Evolutionary conservation across 2,329 filamentous ascomycete genomes (phyloP).

Genomic region (Sphaerulina populicola): DNA sequence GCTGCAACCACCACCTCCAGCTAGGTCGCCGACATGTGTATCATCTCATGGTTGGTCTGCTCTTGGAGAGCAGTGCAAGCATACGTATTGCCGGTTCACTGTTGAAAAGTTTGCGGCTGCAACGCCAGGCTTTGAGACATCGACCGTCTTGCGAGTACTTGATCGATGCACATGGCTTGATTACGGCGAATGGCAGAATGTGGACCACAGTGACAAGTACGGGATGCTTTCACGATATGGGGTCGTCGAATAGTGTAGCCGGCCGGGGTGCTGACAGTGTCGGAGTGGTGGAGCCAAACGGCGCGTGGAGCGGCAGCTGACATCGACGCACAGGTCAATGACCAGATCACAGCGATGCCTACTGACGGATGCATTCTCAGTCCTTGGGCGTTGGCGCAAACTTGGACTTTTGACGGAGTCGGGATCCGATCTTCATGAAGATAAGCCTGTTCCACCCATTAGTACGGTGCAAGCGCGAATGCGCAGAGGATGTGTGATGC

Average conservation of each 20-base stretch:
- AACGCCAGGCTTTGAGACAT: constrained; percentile 26
- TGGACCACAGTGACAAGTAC: constrained; percentile 24
- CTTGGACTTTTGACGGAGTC: constrained; percentile 38
- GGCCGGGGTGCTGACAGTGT: background rate
- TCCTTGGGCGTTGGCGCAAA: constrained; percentile 15
- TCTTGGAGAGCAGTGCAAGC: constrained; percentile 28
- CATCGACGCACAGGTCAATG: background rate
- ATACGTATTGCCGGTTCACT: constrained; percentile 38
- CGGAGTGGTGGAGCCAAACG: background rate
- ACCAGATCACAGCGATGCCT: background rate
- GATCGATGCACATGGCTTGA: constrained; percentile 26
- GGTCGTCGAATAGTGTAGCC: background rate
- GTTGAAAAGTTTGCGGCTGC: constrained; percentile 26
- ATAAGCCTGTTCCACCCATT: constrained; percentile 25
- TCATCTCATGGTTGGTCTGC: too few species aligned
- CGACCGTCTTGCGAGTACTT: too few species aligned
- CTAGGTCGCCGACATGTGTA: too few species aligned
- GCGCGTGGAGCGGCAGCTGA: background rate
- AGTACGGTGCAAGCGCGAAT: background rate
- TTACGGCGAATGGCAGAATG: constrained; percentile 23
- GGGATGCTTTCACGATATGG: background rate
- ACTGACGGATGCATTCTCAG: background rate
- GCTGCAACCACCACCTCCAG: too few species aligned
- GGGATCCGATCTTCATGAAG: constrained; percentile 38
- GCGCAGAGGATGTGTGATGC: background rate